Evolutionary conservation across 23 red algal genomes (phyloP).

Genomic region (Gracilaria caudata): DNA sequence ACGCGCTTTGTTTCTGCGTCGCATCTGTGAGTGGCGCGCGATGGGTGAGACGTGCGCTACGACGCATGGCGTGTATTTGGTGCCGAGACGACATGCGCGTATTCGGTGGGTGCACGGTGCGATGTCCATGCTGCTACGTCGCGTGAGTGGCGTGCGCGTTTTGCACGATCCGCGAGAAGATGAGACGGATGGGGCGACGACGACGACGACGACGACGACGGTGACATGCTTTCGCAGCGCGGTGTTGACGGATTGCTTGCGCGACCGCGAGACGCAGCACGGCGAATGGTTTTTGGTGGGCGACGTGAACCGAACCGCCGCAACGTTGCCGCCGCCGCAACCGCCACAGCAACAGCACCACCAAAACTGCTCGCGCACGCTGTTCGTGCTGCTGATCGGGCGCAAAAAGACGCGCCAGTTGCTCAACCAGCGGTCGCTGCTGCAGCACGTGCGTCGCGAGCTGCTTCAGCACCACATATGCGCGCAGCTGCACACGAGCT

Average conservation of each 20-base stretch:
- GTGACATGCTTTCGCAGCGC: background rate
- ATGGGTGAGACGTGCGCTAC: background rate
- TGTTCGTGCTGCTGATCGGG: conserved; percentile 1
- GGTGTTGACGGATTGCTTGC: background rate
- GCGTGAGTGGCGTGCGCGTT: background rate
- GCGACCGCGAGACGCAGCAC: background rate
- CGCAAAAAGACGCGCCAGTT: background rate
- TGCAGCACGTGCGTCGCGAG: background rate
- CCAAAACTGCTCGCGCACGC: background rate
- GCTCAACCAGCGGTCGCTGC: background rate
- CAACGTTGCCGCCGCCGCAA: too few relatives aligned
- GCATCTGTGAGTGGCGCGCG: background rate
- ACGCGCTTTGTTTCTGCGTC: background rate
- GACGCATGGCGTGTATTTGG: background rate
- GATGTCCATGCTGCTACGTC: background rate
- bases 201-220: background rate
- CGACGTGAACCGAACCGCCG: too few relatives aligned
- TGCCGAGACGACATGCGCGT: background rate
- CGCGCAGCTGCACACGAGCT: background rate
- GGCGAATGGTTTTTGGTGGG: background rate
- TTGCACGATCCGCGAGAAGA: background rate
- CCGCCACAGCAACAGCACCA: too few relatives aligned
- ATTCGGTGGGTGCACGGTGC: background rate
- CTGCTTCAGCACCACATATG: background rate
- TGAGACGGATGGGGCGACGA: background rate